Evolutionary conservation across 768 basidiomycete species (phyloP), one percentile per base, ranked within the genome.

Genomic region (Suillus fuscotomentosus): DNA sequence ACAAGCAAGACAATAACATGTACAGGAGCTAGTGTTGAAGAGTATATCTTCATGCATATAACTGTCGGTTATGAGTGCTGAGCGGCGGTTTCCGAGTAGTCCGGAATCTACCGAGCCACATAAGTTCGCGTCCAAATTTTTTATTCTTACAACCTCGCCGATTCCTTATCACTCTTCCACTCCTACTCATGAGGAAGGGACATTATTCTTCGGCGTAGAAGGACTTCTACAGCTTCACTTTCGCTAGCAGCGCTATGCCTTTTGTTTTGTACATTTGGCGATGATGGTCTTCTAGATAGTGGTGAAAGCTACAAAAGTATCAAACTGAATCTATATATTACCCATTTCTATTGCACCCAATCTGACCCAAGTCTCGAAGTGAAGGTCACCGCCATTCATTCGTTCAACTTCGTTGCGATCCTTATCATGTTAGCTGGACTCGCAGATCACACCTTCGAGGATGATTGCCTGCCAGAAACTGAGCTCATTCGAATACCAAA

Each of bases 231-330:
- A 70, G 86, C 86, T 86, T 86, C 87, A 76, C 86, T 82, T 88
- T 88, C 86, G 86, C 87, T 88, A 88, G 87, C 87, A 86, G 83
- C 86, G 79, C 85, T 87, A 88, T 65, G 83, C 77, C 79, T 76
- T 70, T 67, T 74, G 75, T 72, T 69, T 45, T 10, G n/a, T 8
- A 65, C 66, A 68, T 69, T 47, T 66, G 78, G 81, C 82, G 59
- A 86, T 87, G 86, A 88, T 85, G 85, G 84, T 81, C 82, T 87
- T 83, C 87, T 88, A 88, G 87, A 88, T 88, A 88, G 87, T 88
- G 80, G 85, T 82, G 85, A 76, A 82, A 87, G 85, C 83, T 79
- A 88, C 84, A 86, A 72, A 60, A 24, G 7, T 57, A 56, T 24
- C 7, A 39, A 57, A 57, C 9, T 24, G 57, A 27, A 59, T 51